A percentile compares a stretch with the other conserved stretches of the same genome.
These are phyloP conservation scores for Canavalia ensiformis DNA, from an alignment of 306 rosid genomes.

Conservation along the genomic window DNA sequence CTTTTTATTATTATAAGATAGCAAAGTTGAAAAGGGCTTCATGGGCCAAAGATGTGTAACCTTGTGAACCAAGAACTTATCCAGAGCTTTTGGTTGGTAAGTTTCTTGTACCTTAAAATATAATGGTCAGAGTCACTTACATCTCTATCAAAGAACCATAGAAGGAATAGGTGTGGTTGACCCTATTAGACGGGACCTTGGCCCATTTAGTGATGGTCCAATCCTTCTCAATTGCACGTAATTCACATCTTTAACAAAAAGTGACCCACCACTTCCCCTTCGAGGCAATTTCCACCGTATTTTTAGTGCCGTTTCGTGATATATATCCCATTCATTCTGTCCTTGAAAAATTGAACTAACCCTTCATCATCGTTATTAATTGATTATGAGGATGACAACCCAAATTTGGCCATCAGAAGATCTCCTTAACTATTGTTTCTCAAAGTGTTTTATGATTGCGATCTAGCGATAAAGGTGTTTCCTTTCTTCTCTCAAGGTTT, in stretches of 20 bases:
- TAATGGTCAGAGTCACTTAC: constrained; percentile 6
- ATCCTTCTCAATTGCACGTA: constrained; percentile 8
- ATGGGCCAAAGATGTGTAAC: constrained; percentile 43
- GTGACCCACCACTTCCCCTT: constrained; percentile 2
- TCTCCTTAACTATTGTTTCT: not conserved
- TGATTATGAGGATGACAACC: not conserved
- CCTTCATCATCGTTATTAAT: not conserved
- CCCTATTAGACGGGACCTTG: constrained; percentile 40
- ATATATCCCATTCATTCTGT: not conserved
- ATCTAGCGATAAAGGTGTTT: not conserved
- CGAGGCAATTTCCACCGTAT: not conserved
- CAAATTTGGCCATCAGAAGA: not conserved
- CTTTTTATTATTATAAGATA: not conserved
- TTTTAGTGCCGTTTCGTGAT: not conserved
- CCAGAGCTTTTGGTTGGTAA: constrained; percentile 33
- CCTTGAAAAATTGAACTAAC: not conserved
- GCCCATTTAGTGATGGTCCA: constrained; percentile 44
- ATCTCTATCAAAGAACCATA: constrained; percentile 37
- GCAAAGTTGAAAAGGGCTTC: constrained; percentile 35
- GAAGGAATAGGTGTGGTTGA: constrained; percentile 32
- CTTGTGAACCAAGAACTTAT: constrained; percentile 22
- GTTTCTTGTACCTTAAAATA: constrained; percentile 39
- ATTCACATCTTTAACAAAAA: constrained; percentile 5
- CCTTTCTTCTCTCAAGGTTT: not conserved
- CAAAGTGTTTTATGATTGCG: too few species aligned